These are phyloP conservation scores for Pseudogymnoascus sp. DNA, from an alignment of 2,329 filamentous ascomycete species.

Conservation along the genomic window DNA sequence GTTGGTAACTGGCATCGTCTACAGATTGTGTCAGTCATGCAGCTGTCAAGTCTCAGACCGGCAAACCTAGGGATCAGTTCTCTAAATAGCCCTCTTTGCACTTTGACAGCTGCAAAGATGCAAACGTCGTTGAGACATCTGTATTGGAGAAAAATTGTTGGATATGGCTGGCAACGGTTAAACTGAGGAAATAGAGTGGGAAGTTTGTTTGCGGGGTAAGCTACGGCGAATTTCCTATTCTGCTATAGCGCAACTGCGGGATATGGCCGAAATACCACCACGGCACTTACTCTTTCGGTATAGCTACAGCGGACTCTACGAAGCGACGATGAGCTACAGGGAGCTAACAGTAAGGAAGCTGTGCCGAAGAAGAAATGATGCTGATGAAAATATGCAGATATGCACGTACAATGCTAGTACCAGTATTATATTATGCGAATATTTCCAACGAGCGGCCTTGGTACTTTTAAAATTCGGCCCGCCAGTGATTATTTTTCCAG, in stretches of 20 bases:
- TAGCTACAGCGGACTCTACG: neutral
- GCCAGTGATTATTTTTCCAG: neutral
- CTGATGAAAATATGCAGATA: neutral
- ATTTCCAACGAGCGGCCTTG: too few species aligned
- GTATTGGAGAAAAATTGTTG: neutral
- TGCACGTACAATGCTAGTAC: neutral
- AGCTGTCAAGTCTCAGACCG: slow-evolving; percentile 1
- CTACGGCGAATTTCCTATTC: neutral
- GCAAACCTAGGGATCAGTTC: neutral
- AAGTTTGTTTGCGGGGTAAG: slow-evolving; percentile 8
- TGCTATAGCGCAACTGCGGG: neutral
- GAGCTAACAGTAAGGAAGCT: neutral
- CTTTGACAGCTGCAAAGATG: neutral
- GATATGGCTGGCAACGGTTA: neutral
- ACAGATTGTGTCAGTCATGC: neutral
- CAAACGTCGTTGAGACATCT: neutral
- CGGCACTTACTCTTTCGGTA: slow-evolving; percentile 3
- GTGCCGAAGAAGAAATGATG: neutral
- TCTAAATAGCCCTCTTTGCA: neutral
- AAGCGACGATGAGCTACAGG: slow-evolving; percentile 31
- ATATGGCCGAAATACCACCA: slow-evolving; percentile 8
- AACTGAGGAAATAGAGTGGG: neutral
- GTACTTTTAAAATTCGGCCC: too few species aligned
- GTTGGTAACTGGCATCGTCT: neutral
- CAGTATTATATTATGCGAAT: too few species aligned